Base-by-base conservation (phyloP, 2,329 filamentous ascomycete species). In the Cercospora berteroae region DNA sequence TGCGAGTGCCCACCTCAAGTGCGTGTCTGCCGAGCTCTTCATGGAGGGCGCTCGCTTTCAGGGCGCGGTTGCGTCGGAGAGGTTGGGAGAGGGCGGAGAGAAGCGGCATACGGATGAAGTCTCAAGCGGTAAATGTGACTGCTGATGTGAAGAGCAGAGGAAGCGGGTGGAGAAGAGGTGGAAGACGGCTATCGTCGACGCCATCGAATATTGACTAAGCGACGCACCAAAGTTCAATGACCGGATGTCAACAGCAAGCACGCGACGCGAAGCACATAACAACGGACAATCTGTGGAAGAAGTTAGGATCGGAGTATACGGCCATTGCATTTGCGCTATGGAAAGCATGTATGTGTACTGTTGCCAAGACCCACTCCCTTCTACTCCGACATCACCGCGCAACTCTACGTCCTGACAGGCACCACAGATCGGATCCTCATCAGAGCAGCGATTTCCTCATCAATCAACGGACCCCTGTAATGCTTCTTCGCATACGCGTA, bases 401-500 rank as follows among this genome's bases (percentile, higher is more conserved):
- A 4, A 13, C 1, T 25, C 18, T 20, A 58, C 55, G 29, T 13
- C n/a, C 31, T 18, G n/a, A 36, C 27, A 0, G 55, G 55, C 16
- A 58, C 55, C 8, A 58, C 55, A 58, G 55, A 36, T 20, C 55
- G 10, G 10, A 58, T 58, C 63, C 76, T 71, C 73, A 77, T 73
- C 27, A 76, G 65, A 16, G 65, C 65, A 5, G 69, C 73, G 9
- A 78, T 75, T 57, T 78, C 77, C 12, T 77, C 73, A 50, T 80
- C 77, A 33, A 80, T 74, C 36, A 78, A 69, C 13, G 80, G 80
- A 8, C 80, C 79, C 36, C 75, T 73, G 67, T 81, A 81, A 33
- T 74, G 72, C 61, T 76, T 76, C 70, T 74, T 78, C 3, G 75
- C 79, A 55, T 76, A 70, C 6, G 79, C 66, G 60, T 73, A 77